Conservation (phyloP, 2,329 filamentous ascomycete genomes). For the Alternaria angustiovoidea region DNA sequence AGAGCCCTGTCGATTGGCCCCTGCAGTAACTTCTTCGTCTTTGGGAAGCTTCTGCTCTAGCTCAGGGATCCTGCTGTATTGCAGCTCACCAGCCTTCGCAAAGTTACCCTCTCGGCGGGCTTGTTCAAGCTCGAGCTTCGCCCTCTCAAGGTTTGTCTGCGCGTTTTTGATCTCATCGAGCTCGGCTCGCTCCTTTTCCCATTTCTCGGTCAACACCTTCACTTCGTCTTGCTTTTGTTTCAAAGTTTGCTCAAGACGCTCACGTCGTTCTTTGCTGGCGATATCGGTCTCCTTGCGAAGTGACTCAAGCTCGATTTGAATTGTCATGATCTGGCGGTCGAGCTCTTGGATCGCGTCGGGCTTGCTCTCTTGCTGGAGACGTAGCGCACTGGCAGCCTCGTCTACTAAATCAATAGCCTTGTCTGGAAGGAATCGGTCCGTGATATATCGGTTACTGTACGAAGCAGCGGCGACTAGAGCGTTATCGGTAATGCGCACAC, state of each 20-base stretch:
- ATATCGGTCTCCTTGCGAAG: slow-evolving; percentile 93
- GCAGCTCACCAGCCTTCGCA: slow-evolving; percentile 85
- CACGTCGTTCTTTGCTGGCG: slow-evolving; percentile 83
- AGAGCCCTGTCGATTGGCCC: slow-evolving; percentile 55
- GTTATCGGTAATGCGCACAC: slow-evolving; percentile 91
- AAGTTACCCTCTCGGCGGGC: slow-evolving; percentile 90
- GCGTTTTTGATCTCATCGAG: slow-evolving; percentile 87
- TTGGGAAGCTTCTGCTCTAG: slow-evolving; percentile 81
- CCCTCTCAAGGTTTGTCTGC: slow-evolving; percentile 87
- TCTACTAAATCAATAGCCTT: slow-evolving; percentile 98
- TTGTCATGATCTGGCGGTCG: slow-evolving; percentile 94
- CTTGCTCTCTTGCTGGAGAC: slow-evolving; percentile 95
- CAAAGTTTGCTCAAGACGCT: slow-evolving; percentile 81
- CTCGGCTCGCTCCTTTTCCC: slow-evolving; percentile 88
- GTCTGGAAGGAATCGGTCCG: slow-evolving; percentile 92
- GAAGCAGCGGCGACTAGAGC: slow-evolving; percentile 91
- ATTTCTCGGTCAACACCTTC: slow-evolving; percentile 76
- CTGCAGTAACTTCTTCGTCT: slow-evolving; percentile 63
- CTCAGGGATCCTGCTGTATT: slow-evolving; percentile 85
- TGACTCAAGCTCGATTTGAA: slow-evolving; percentile 96
- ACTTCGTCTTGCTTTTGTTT: slow-evolving; percentile 80
- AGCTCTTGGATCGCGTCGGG: slow-evolving; percentile 92
- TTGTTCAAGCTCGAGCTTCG: slow-evolving; percentile 83
- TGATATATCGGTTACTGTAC: slow-evolving; percentile 95
- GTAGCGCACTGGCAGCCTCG: slow-evolving; percentile 88